These are phyloP conservation scores for Pseudonitzschia multiseries DNA, from an alignment of 108 stramenopile genomes.

Conservation along the genomic window DNA sequence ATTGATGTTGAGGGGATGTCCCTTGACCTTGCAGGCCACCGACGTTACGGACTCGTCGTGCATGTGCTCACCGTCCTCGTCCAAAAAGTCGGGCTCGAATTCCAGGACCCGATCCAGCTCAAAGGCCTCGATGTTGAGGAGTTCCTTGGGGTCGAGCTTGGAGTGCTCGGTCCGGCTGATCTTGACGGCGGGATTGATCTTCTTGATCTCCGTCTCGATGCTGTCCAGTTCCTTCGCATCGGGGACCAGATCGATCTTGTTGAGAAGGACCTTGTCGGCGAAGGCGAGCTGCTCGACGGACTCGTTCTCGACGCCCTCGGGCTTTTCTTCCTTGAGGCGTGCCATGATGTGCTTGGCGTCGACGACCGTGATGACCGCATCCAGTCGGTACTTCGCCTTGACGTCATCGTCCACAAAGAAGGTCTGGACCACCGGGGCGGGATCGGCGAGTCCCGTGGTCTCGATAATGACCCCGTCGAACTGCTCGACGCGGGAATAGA, in stretches of 20 bases:
- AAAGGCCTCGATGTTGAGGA: conserved; percentile 83
- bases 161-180: conserved; percentile 40
- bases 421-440: conserved; percentile 84
- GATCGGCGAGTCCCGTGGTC: conserved; percentile 97
- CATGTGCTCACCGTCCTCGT: conserved; percentile 62
- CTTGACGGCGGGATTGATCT: conserved; percentile 61
- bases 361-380: conserved; percentile 92
- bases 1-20: conserved; percentile 54
- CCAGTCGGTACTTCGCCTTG: conserved; percentile 67
- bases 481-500: conserved; percentile 54
- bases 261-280: conserved; percentile 83
- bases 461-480: conserved; percentile 96
- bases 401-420: conserved; percentile 94
- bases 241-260: conserved; percentile 78
- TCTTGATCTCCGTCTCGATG: conserved; percentile 47
- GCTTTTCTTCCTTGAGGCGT: conserved; percentile 84
- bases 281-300: conserved; percentile 94
- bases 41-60: conserved; percentile 77
- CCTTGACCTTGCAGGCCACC: conserved; percentile 60
- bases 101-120: conserved; percentile 75
- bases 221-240: conserved; percentile 32
- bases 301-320: conserved; percentile 91
- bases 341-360: conserved; percentile 88
- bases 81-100: conserved; percentile 85
- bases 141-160: conserved; percentile 59